Conservation (phyloP, 2,329 filamentous ascomycete species). For the Amesomyces nigricolor region DNA sequence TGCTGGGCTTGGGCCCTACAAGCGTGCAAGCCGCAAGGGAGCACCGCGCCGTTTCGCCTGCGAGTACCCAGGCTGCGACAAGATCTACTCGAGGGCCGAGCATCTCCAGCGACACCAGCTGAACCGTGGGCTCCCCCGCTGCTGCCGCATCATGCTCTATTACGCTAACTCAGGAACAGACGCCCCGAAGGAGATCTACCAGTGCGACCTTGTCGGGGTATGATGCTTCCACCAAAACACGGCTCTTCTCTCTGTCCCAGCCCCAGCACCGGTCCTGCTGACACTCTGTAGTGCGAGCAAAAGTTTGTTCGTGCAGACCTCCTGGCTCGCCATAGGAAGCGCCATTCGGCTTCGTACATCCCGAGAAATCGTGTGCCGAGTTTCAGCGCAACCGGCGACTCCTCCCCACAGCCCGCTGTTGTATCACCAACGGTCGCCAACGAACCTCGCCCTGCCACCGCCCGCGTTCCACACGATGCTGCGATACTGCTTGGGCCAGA, state of each 20-base stretch:
- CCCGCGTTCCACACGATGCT: conserved; percentile 41
- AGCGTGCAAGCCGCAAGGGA: conserved; percentile 48
- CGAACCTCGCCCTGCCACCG: conserved; percentile 28
- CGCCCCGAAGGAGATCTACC: conserved; percentile 72
- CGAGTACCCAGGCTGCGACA: conserved; percentile 65
- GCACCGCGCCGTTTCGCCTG: conserved; percentile 54
- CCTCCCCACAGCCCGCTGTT: conserved; percentile 19
- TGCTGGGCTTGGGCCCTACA: conserved; percentile 33
- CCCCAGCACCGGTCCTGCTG: not conserved
- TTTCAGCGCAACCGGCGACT: conserved; percentile 36
- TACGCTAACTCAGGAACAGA: conserved; percentile 43
- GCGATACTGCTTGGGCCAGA: conserved; percentile 42
- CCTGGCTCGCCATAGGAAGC: conserved; percentile 61
- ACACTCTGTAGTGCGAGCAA: conserved; percentile 51
- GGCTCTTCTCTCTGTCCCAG: not conserved
- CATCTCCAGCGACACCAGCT: conserved; percentile 77
- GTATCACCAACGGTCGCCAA: conserved; percentile 19
- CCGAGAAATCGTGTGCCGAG: conserved; percentile 47
- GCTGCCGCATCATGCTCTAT: conserved; percentile 10
- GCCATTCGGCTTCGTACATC: conserved; percentile 52
- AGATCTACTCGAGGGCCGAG: conserved; percentile 74
- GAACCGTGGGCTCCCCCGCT: conserved; percentile 57
- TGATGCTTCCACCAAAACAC: not conserved
- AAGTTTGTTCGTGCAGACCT: conserved; percentile 76
- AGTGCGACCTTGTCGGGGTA: conserved; percentile 63